Percentiles rank a stretch among this genome's conserved stretches.
These are phyloP conservation scores for Colletotrichum eleusines DNA, from an alignment of 2,329 filamentous ascomycete species.

Conservation along the genomic window DNA sequence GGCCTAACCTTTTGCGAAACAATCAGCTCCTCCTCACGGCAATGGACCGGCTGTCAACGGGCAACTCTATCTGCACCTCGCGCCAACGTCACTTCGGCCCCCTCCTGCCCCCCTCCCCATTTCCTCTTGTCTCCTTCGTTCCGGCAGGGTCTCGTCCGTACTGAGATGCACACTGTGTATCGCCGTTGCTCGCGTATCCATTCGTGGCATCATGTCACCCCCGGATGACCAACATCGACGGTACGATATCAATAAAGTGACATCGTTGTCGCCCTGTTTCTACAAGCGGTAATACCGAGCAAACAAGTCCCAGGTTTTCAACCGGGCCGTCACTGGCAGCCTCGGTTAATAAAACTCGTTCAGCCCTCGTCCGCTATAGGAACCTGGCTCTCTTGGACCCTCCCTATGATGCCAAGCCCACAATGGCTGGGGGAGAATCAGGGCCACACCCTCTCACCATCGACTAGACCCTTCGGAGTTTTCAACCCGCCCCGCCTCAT, in stretches of 20 bases:
- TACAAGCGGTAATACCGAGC: slow-evolving; percentile 33
- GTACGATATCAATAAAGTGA: slow-evolving; percentile 11
- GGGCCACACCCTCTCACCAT: slow-evolving; percentile 37
- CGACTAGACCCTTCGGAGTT: slow-evolving; percentile 41
- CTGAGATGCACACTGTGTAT: neutral
- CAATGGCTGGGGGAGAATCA: slow-evolving; percentile 34
- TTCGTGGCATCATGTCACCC: slow-evolving; percentile 16
- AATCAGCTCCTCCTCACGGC: slow-evolving; percentile 32
- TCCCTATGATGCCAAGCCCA: slow-evolving; percentile 34
- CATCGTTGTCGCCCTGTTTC: slow-evolving; percentile 31
- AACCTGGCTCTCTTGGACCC: slow-evolving; percentile 28
- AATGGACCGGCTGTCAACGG: slow-evolving; percentile 37
- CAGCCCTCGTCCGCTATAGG: slow-evolving; percentile 18
- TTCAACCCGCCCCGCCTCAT: slow-evolving; percentile 34
- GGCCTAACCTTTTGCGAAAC: slow-evolving; percentile 14
- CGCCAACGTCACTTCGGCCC: slow-evolving; percentile 35
- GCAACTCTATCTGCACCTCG: slow-evolving; percentile 41
- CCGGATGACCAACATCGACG: slow-evolving; percentile 16
- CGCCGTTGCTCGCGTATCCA: slow-evolving; percentile 16
- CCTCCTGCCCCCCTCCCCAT: slow-evolving; percentile 7
- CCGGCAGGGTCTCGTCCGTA: slow-evolving; percentile 24
- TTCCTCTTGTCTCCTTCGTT: slow-evolving; percentile 7
- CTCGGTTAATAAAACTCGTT: slow-evolving; percentile 32
- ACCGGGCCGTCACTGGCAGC: slow-evolving; percentile 21
- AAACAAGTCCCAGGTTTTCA: slow-evolving; percentile 8